Base-by-base conservation (phyloP, 139 green algal species). In the Coccomyxa sp. region DNA sequence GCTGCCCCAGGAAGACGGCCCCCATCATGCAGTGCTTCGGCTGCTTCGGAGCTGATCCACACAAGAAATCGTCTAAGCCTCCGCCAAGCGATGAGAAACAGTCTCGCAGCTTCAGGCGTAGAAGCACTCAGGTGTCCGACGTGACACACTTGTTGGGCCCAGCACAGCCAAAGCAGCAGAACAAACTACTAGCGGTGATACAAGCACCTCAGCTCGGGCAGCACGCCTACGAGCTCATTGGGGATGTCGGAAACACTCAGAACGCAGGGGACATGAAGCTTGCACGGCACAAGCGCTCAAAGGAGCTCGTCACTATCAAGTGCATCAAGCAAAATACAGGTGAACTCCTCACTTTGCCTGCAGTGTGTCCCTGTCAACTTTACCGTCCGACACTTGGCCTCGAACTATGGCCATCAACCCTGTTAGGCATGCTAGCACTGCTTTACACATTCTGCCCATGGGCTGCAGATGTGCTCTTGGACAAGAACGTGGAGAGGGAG, bases 401-500 rank as follows among this genome's bases (percentile, higher is more conserved):
- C n/a, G n/a, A n/a, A n/a, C n/a, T n/a, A n/a, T n/a, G n/a, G n/a
- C n/a, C n/a, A n/a, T n/a, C n/a, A n/a, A n/a, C n/a, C n/a, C n/a
- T n/a, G n/a, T n/a, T n/a, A n/a, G n/a, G n/a, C n/a, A n/a, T n/a
- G n/a, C n/a, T n/a, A n/a, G n/a, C n/a, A n/a, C n/a, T n/a, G n/a
- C n/a, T n/a, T n/a, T n/a, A n/a, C n/a, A n/a, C n/a, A n/a, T n/a
- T n/a, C n/a, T n/a, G n/a, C n/a, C n/a, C n/a, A n/a, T n/a, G 22
- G 3, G 50, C 10, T 50, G 31, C 31, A 38, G 31, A n/a, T 31
- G 22, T 40, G 69, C 69, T 41, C 36, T 35, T 75, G 10, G 70
- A 80, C 68, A 58, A 75, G 18, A 71, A 82, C 31, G 78, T 82
- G 55, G 71, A 78, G 38, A 50, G 78, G 24, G 78, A 82, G 55